phyloP scores from a whole-genome alignment of 1,284 basidiomycete genomes.

The Trametes versicolor region DNA sequence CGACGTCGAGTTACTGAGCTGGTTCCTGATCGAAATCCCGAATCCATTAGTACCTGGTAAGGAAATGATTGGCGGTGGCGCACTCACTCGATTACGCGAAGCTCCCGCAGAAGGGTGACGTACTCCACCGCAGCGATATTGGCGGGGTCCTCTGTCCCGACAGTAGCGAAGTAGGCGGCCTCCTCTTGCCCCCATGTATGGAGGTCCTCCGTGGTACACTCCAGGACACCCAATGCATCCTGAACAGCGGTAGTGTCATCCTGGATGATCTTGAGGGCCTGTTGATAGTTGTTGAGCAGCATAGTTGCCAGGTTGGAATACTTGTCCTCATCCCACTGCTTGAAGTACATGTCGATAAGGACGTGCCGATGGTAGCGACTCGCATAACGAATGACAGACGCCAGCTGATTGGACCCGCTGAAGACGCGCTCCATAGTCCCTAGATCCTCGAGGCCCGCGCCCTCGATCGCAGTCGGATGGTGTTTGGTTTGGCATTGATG shows the following conservation, averaged over 20 bases:
- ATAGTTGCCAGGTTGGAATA: constrained; percentile 38
- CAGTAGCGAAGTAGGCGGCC: constrained; percentile 4
- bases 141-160: constrained; percentile 1
- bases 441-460: constrained; percentile 44
- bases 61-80: too few species aligned
- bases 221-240: constrained; percentile 9
- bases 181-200: constrained; percentile 2
- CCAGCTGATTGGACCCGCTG: constrained; percentile 42
- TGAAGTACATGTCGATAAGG: constrained; percentile 40
- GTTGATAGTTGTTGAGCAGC: constrained; percentile 37
- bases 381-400: constrained; percentile 39
- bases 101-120: constrained; percentile 4
- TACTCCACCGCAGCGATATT: constrained; percentile 11
- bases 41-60: too few species aligned
- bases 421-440: constrained; percentile 45
- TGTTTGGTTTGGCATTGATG: constrained; percentile 42
- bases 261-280: constrained; percentile 10
- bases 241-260: constrained; percentile 16
- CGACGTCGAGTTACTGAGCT: not conserved
- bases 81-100: constrained; percentile 6
- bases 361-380: constrained; percentile 40
- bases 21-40: too few species aligned
- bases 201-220: not conserved
- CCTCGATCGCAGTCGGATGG: constrained; percentile 40
- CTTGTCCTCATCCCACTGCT: constrained; percentile 44